Evolutionary conservation across 2,329 filamentous ascomycete species (phyloP).

Genomic region (Magnaporthiopsis incrustans): DNA sequence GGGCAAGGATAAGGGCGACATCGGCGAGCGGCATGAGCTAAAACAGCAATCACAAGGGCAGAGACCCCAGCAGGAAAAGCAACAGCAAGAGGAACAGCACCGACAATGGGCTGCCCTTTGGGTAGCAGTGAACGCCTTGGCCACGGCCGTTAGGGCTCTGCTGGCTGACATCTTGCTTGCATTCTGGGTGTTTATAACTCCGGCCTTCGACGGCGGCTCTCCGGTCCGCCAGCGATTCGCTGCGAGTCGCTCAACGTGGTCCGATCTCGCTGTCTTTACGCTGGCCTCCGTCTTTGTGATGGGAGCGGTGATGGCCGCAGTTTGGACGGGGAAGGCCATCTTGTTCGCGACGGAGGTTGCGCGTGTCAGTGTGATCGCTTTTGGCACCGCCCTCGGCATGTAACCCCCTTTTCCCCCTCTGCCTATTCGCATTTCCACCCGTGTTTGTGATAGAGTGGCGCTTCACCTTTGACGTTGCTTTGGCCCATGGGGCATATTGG

Average conservation of each 20-base stretch:
- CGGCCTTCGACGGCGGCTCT: slow-evolving; percentile 31
- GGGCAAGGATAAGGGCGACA: neutral
- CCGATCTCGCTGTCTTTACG: slow-evolving; percentile 18
- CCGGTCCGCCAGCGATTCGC: slow-evolving; percentile 22
- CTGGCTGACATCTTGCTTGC: neutral
- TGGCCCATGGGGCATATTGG: neutral
- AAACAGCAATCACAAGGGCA: neutral
- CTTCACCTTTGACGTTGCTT: neutral
- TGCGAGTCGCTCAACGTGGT: slow-evolving; percentile 16
- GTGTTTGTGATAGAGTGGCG: neutral
- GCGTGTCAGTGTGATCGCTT: slow-evolving; percentile 10
- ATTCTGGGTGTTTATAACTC: slow-evolving; percentile 25
- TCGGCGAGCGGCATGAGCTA: neutral
- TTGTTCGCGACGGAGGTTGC: slow-evolving; percentile 11
- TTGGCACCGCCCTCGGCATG: slow-evolving; percentile 6
- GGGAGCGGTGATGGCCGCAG: slow-evolving; percentile 11
- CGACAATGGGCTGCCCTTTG: neutral
- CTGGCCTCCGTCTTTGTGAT: slow-evolving; percentile 22
- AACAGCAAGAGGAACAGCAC: neutral
- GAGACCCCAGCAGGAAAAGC: neutral
- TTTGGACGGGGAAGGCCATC: slow-evolving; percentile 17
- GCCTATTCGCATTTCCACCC: neutral
- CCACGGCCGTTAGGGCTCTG: neutral
- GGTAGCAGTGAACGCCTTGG: neutral
- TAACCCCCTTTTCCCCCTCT: neutral